Conservation (phyloP, 2,329 filamentous ascomycete genomes). For the Cladophialophora immunda region DNA sequence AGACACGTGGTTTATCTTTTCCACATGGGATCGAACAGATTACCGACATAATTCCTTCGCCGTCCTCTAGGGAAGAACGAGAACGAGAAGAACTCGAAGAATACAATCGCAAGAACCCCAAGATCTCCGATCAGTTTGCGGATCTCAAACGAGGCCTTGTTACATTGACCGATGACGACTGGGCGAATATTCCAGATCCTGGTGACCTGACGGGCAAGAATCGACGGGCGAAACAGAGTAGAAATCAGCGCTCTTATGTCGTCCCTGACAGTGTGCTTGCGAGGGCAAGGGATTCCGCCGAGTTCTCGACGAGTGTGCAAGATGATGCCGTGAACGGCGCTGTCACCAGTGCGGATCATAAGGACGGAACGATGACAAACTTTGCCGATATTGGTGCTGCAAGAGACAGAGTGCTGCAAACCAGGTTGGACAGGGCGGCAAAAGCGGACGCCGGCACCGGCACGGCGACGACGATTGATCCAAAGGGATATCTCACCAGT, state of each 20-base stretch:
- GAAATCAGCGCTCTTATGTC: constrained; percentile 87
- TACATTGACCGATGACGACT: constrained; percentile 91
- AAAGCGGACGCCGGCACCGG: constrained; percentile 75
- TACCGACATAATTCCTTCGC: constrained; percentile 73
- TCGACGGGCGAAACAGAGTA: constrained; percentile 83
- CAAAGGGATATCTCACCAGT: constrained; percentile 94
- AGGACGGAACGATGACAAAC: constrained; percentile 93
- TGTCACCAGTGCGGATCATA: constrained; percentile 55
- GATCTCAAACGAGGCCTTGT: constrained; percentile 91
- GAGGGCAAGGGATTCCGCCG: constrained; percentile 78
- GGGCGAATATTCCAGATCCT: constrained; percentile 93
- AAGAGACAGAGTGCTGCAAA: constrained; percentile 92
- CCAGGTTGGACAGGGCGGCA: constrained; percentile 90
- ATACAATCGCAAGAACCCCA: constrained; percentile 96
- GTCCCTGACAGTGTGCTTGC: constrained; percentile 96
- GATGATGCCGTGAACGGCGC: constrained; percentile 73
- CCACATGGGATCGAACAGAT: constrained; percentile 74
- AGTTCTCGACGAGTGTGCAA: constrained; percentile 87
- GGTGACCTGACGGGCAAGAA: constrained; percentile 97
- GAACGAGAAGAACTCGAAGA: constrained; percentile 91
- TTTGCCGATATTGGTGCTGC: constrained; percentile 97
- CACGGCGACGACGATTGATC: constrained; percentile 89
- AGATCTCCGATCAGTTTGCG: constrained; percentile 97
- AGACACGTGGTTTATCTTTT: constrained; percentile 70
- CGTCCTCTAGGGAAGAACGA: constrained; percentile 82